These are phyloP conservation scores for Fistulina hepatica DNA, from an alignment of 1,284 basidiomycete genomes.

Conservation along the genomic window DNA sequence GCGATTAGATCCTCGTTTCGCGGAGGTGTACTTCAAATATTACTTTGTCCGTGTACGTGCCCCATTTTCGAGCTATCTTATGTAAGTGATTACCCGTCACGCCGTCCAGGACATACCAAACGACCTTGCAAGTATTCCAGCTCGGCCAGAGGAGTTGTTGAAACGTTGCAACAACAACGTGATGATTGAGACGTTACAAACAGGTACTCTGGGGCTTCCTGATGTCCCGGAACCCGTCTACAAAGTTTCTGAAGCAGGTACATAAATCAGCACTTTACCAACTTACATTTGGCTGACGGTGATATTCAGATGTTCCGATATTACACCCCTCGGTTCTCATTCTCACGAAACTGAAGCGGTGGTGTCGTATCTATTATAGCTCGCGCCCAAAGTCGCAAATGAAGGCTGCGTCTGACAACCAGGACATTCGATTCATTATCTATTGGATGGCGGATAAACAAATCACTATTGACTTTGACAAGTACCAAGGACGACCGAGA, in stretches of 20 bases:
- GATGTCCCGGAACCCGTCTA: constrained; percentile 15
- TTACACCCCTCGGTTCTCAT: constrained; percentile 24
- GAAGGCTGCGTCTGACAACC: constrained; percentile 16
- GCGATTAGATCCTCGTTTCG: constrained; percentile 24
- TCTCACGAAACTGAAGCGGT: constrained; percentile 27
- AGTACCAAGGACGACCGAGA: constrained; percentile 22
- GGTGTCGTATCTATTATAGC: constrained; percentile 17
- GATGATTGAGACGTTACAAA: constrained; percentile 21
- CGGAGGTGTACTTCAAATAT: constrained; percentile 19
- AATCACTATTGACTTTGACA: constrained; percentile 20
- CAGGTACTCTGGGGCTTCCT: constrained; percentile 23
- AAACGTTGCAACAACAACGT: constrained; percentile 20
- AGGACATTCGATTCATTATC: constrained; percentile 22
- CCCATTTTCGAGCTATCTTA: not conserved
- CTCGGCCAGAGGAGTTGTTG: constrained; percentile 13
- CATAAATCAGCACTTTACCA: constrained; percentile 2
- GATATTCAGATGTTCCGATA: constrained; percentile 17
- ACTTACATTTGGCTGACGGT: constrained; percentile 2
- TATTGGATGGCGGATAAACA: constrained; percentile 18
- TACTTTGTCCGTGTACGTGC: constrained; percentile 22
- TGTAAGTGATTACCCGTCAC: not conserved
- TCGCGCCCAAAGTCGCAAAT: constrained; percentile 19
- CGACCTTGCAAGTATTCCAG: not conserved
- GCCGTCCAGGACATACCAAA: not conserved
- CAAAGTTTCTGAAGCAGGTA: constrained; percentile 10